phyloP scores from a whole-genome alignment of 768 basidiomycete species.

The Hygrocybe punicea region DNA sequence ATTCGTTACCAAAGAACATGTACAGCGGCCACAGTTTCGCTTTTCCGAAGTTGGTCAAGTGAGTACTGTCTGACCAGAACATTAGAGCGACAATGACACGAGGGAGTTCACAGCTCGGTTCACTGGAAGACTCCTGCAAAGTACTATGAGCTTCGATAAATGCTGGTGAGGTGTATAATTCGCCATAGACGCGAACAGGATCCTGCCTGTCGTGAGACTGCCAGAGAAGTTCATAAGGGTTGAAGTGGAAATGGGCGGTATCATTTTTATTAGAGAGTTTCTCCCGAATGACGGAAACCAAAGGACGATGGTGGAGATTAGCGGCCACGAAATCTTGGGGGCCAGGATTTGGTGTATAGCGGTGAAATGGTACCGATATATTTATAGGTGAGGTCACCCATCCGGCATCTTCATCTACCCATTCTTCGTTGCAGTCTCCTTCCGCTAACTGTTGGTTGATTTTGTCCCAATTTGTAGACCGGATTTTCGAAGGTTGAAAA shows the following conservation, averaged over 20 bases:
- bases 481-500: no score
- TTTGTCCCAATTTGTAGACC: no score
- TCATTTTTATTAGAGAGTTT: constrained; percentile 5
- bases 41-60: not conserved
- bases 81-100: constrained; percentile 22
- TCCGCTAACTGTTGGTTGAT: not conserved
- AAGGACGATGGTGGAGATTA: constrained; percentile 10
- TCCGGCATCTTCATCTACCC: constrained; percentile 13
- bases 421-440: not conserved
- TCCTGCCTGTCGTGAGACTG: not conserved
- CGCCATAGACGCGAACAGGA: constrained; percentile 12
- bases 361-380: constrained; percentile 8
- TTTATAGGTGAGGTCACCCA: constrained; percentile 9
- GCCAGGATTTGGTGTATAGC: no score
- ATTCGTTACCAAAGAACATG: constrained; percentile 35
- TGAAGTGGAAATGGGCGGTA: constrained; percentile 6
- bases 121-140: constrained; percentile 12
- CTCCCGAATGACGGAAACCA: constrained; percentile 16
- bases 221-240: constrained; percentile 10
- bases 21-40: constrained; percentile 24
- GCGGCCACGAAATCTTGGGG: constrained; percentile 3
- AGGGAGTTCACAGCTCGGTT: constrained; percentile 17
- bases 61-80: constrained; percentile 33
- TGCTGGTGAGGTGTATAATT: constrained; percentile 16
- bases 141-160: constrained; percentile 17